Evolutionary conservation across 495 filamentous ascomycete species (phyloP), one percentile per base, ranked within the genome.

Genomic region (Bathelium albidoporum): DNA sequence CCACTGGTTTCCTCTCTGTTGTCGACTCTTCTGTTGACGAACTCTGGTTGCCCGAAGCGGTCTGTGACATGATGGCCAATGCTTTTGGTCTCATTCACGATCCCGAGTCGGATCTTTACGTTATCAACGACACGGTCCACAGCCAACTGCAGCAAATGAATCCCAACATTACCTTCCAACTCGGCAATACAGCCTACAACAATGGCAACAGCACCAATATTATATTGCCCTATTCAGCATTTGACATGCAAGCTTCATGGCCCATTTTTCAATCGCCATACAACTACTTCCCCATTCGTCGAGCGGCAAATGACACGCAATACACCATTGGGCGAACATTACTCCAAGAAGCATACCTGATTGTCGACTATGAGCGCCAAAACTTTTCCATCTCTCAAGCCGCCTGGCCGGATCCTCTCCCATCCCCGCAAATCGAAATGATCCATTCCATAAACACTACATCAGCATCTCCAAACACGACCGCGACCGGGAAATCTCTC

Each of bases 291-390:
- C 65, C 65, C 4, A 52, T 67, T 22, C 52, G 59, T 16, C 65
- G 62, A 44, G 62, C 62, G 5, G 53, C 62, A 29, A 67, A 67
- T 49, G 63, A 65, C 44, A 36, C 65, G 10, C 60, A 62, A 49
- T 62, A 62, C 34, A 62, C 64, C 36, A 36, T 65, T 2, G 64
- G 64, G 0, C 65, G 65, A 18, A 61, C 65, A 5, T 67, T 67
- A 22, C 58, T 67, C 26, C 62, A 64, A 52, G 65, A 65, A 49
- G 65, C 65, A n/a, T 67, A 67, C 62, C 62, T 67, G 1, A 65
- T 64, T 58, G 62, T 61, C 20, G 65, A 67, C 34, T 61, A 64
- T 31, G 65, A 67, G 31, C 65, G 58, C 22, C n/a, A 28, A 12
- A 67, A 65, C 36, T 67, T 67, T 61, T 52, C 65, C 22, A 18